These are phyloP conservation scores for Fusarium sp. DNA, from an alignment of 2,329 filamentous ascomycete genomes.

Conservation along the genomic window DNA sequence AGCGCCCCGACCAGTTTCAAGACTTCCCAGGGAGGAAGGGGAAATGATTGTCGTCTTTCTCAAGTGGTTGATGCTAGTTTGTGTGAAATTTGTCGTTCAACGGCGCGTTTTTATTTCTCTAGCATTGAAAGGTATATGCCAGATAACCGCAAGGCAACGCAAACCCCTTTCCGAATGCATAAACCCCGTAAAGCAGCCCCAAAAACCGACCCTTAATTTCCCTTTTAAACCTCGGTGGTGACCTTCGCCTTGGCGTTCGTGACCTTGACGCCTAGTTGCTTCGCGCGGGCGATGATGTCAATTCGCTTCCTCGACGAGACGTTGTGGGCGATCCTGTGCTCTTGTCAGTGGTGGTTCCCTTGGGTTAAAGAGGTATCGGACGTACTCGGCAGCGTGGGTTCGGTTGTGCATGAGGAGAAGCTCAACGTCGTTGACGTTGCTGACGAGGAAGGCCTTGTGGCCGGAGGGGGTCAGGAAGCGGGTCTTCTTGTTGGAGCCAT, in stretches of 20 bases:
- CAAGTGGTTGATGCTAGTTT: slow-evolving; percentile 39
- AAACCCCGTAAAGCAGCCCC: slow-evolving; percentile 48
- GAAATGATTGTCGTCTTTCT: slow-evolving; percentile 19
- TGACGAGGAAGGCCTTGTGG: slow-evolving; percentile 99
- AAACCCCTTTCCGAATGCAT: slow-evolving; percentile 48
- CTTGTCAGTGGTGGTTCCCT: slow-evolving; percentile 18
- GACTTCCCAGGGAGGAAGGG: slow-evolving; percentile 6
- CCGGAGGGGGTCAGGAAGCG: slow-evolving; percentile 98
- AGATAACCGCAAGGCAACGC: slow-evolving; percentile 47
- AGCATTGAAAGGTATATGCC: slow-evolving; percentile 46
- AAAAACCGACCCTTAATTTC: slow-evolving; percentile 44
- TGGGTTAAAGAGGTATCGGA: slow-evolving; percentile 40
- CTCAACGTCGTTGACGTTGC: slow-evolving; percentile 95
- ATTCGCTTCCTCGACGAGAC: slow-evolving; percentile 99
- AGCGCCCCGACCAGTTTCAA: slow-evolving; percentile 35
- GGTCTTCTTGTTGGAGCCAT: slow-evolving; percentile 99
- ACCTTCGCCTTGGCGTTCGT: slow-evolving; percentile 99
- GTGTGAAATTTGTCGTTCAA: slow-evolving; percentile 43
- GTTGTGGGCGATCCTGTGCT: slow-evolving; percentile 90
- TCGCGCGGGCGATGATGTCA: slow-evolving; percentile 96
- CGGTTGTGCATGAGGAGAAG: slow-evolving; percentile 99
- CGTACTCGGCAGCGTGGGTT: slow-evolving; percentile 98
- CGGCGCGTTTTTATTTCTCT: slow-evolving; percentile 48
- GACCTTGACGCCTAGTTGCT: slow-evolving; percentile 99
- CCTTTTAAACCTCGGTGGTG: slow-evolving; percentile 86